Conservation (phyloP, 176 grass and related monocot species). For the Oryza brachyantha region DNA sequence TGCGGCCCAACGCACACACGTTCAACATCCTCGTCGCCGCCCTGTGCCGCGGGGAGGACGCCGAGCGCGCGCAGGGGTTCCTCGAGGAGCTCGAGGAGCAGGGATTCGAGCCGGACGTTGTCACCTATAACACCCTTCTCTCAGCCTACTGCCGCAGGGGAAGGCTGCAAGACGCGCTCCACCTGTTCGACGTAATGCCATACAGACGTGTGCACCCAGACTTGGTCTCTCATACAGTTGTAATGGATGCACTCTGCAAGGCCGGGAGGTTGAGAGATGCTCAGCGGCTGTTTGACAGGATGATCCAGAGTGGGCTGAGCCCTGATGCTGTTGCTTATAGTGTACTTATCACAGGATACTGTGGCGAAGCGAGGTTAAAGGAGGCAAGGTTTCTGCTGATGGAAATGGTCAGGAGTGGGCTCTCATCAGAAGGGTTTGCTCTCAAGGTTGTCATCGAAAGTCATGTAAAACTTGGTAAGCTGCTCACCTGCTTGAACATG, state of each 20-base stretch:
- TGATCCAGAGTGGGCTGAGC: slow-evolving; percentile 47
- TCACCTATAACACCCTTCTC: slow-evolving; percentile 87
- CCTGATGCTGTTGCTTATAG: slow-evolving; percentile 64
- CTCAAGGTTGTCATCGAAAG: slow-evolving; percentile 46
- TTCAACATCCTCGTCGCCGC: slow-evolving; percentile 82
- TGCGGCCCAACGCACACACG: slow-evolving; percentile 57
- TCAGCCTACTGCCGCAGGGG: slow-evolving; percentile 63
- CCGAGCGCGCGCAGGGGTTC: slow-evolving; percentile 58
- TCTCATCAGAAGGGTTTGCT: slow-evolving; percentile 36
- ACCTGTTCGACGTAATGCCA: slow-evolving; percentile 68
- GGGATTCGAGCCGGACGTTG: slow-evolving; percentile 82
- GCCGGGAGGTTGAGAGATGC: slow-evolving; percentile 47
- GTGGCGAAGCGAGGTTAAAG: slow-evolving; percentile 47
- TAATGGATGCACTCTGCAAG: slow-evolving; percentile 61
- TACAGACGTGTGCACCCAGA: slow-evolving; percentile 57
- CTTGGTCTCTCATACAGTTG: slow-evolving; percentile 74
- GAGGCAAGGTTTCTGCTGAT: slow-evolving; percentile 63
- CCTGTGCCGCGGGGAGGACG: slow-evolving; percentile 60
- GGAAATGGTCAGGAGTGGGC: slow-evolving; percentile 57
- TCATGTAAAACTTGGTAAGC: slow-evolving; percentile 54
- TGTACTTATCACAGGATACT: slow-evolving; percentile 69
- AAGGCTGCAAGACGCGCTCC: slow-evolving; percentile 58
- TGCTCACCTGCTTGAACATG: slow-evolving; percentile 89
- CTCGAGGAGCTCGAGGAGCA: slow-evolving; percentile 84
- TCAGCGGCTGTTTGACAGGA: slow-evolving; percentile 69